Conservation (phyloP, 441 rosid species). For the Adansonia gregorii region DNA sequence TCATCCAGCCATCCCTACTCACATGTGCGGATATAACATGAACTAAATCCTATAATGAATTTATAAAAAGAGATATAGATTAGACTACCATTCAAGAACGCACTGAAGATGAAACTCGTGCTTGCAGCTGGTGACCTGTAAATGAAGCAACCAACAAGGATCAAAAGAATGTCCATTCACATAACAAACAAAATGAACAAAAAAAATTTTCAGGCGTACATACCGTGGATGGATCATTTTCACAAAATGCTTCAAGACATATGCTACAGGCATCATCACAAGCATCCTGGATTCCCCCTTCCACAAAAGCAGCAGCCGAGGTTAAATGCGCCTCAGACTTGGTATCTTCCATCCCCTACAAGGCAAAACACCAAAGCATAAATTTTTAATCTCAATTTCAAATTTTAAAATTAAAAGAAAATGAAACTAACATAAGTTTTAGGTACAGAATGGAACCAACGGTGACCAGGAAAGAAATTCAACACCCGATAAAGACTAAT, state of each 20-base stretch:
- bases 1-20: background rate
- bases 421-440: background rate
- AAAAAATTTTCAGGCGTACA: background rate
- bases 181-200: background rate
- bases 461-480: background rate
- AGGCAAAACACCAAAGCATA: conserved; percentile 23
- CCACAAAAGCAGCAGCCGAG: conserved; percentile 95
- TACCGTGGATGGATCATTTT: conserved; percentile 88
- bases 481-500: background rate
- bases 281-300: conserved; percentile 94
- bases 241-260: conserved; percentile 82
- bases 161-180: conserved; percentile 5
- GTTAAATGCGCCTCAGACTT: conserved; percentile 63
- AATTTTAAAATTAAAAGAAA: too few species aligned
- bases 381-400: conserved; percentile 31
- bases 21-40: background rate
- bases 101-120: conserved; percentile 97
- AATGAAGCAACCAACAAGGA: background rate
- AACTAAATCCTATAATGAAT: background rate
- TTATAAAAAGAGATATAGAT: background rate
- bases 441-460: background rate
- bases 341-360: conserved; percentile 56
- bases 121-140: conserved; percentile 88
- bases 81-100: conserved; percentile 79
- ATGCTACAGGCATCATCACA: conserved; percentile 98